Percentiles rank a stretch among this genome's conserved stretches.
Evolutionary conservation across 2,329 filamentous ascomycete genomes (phyloP).

Genomic region (Trichoderma koningiopsis): DNA sequence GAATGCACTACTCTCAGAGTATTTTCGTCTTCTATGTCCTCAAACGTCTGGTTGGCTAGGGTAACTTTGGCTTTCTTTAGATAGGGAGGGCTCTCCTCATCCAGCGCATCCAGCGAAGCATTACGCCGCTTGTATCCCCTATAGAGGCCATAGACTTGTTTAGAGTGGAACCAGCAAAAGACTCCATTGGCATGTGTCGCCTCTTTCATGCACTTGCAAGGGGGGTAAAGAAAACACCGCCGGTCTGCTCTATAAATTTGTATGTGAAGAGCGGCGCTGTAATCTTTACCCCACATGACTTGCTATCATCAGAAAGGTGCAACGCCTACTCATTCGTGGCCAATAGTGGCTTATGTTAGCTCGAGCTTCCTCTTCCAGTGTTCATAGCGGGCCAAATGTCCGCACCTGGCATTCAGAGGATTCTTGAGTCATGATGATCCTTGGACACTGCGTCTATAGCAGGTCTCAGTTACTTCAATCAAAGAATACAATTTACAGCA

Average conservation of each 20-base stretch:
- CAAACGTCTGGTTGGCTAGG: slow-evolving; percentile 15
- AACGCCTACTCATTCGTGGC: neutral
- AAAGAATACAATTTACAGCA: neutral
- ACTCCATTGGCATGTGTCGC: slow-evolving; percentile 17
- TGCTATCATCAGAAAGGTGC: slow-evolving; percentile 5
- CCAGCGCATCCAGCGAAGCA: slow-evolving; percentile 2
- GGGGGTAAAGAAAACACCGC: too few species aligned
- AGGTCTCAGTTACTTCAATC: neutral
- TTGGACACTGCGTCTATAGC: neutral
- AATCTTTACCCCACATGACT: too few species aligned
- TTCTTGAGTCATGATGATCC: neutral
- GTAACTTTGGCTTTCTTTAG: slow-evolving; percentile 6
- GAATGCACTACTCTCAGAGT: slow-evolving; percentile 1
- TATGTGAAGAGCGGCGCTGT: too few species aligned
- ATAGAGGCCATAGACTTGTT: slow-evolving; percentile 16
- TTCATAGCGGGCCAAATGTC: neutral
- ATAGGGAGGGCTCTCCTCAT: neutral
- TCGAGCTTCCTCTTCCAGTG: neutral
- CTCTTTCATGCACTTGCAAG: neutral
- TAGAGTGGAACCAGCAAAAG: slow-evolving; percentile 18
- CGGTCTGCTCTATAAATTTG: too few species aligned
- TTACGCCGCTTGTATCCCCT: slow-evolving; percentile 20
- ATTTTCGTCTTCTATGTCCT: neutral
- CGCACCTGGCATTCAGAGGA: slow-evolving; percentile 6
- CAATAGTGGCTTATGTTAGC: neutral